Conservation (phyloP, 192 early-diverging fungal genomes). For the Pilaira anomala region DNA sequence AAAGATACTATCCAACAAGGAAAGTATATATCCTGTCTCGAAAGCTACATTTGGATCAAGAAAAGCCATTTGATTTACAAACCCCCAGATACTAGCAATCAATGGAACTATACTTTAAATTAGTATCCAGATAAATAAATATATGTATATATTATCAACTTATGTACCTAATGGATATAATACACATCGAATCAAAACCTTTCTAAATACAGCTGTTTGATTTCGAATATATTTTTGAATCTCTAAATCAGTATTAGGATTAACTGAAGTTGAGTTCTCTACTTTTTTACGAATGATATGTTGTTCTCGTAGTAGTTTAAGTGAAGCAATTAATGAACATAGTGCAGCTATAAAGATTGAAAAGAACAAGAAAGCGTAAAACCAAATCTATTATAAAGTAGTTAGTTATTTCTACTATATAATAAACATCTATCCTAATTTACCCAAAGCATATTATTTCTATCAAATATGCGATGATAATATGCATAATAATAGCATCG, state of each 20-base stretch:
- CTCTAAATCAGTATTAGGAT: neutral
- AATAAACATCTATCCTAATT: neutral
- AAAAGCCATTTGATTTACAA: neutral
- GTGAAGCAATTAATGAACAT: neutral
- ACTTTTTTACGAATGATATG: neutral
- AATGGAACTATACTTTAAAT: conserved; percentile 6
- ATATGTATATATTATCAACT: no score
- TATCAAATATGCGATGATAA: neutral
- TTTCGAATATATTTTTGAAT: neutral
- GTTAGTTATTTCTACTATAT: neutral
- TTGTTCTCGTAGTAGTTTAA: neutral
- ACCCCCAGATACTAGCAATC: conserved; percentile 1
- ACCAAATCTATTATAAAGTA: neutral
- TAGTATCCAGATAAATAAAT: no score
- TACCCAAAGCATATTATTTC: neutral
- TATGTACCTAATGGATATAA: neutral
- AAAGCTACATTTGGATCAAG: neutral
- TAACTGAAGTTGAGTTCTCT: no score
- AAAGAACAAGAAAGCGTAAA: neutral
- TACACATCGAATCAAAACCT: neutral
- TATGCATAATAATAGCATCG: neutral
- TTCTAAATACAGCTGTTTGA: neutral
- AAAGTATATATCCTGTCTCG: neutral
- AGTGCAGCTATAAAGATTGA: neutral
- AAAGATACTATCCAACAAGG: neutral